Percentiles rank a stretch among this genome's conserved stretches.
Evolutionary conservation across 164 flowering plant species (phyloP).

Genomic region (Piper betle): DNA sequence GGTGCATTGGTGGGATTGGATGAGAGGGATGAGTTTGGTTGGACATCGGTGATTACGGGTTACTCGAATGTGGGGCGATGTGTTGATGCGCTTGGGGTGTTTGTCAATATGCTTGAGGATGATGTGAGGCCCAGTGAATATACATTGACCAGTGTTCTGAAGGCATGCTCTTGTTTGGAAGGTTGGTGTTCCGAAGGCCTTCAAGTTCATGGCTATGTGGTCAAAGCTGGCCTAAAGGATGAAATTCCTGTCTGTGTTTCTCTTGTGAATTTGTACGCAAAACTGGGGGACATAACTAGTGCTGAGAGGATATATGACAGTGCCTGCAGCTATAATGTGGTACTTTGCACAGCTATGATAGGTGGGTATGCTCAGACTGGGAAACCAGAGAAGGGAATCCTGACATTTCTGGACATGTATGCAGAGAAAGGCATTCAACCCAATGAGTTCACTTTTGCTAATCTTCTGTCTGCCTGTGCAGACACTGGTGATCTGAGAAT

Average conservation of each 20-base stretch:
- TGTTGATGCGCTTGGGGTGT: constrained; percentile 6
- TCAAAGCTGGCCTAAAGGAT: constrained; percentile 8
- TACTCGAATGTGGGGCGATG: constrained; percentile 3
- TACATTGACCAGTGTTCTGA: constrained; percentile 12
- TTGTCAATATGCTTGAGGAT: constrained; percentile 8
- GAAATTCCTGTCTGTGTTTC: constrained; percentile 6
- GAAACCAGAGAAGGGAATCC: constrained; percentile 2
- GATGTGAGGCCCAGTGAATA: constrained; percentile 7
- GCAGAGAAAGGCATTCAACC: constrained; percentile 3
- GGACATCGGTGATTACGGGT: constrained; percentile 11
- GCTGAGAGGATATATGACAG: constrained; percentile 6
- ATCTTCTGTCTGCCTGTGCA: constrained; percentile 6
- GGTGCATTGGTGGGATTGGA: constrained; percentile 6
- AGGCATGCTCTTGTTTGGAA: constrained; percentile 11
- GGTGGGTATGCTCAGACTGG: constrained; percentile 10
- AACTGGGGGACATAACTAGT: constrained; percentile 5
- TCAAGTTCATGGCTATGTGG: constrained; percentile 9
- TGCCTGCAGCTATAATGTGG: constrained; percentile 2
- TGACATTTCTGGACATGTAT: constrained; percentile 5
- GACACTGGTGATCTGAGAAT: background rate
- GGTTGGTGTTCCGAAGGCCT: constrained; percentile 3
- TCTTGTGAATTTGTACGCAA: constrained; percentile 6
- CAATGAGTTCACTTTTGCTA: constrained; percentile 11
- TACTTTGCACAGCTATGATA: constrained; percentile 10
- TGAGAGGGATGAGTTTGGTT: constrained; percentile 7